Evolutionary conservation across 2,329 filamentous ascomycete genomes (phyloP).

Genomic region (Zasmidium angulare): DNA sequence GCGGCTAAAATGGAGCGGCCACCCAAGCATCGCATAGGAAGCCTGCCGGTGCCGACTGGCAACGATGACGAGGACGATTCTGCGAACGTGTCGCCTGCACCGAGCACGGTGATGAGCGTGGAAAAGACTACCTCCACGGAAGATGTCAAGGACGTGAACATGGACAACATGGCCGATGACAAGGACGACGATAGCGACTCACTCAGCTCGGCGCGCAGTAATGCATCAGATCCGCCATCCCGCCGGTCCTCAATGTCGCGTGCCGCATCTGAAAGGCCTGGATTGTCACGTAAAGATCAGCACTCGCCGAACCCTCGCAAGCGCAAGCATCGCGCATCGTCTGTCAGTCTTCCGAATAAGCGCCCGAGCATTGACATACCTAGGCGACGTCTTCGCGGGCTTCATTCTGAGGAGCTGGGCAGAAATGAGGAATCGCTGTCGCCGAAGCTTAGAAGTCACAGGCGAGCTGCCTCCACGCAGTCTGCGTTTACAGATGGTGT

Average conservation of each 20-base stretch:
- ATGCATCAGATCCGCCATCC: slow-evolving; percentile 22
- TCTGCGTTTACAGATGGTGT: slow-evolving; percentile 58
- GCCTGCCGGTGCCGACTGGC: slow-evolving; percentile 31
- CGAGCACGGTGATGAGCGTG: slow-evolving; percentile 27
- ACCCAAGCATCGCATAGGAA: slow-evolving; percentile 30
- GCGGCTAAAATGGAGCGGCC: slow-evolving; percentile 22
- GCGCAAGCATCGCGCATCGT: slow-evolving; percentile 38
- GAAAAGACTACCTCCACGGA: slow-evolving; percentile 20
- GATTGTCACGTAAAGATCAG: slow-evolving; percentile 19
- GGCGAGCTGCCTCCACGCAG: slow-evolving; percentile 65
- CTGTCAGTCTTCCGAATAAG: slow-evolving; percentile 34
- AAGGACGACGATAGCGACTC: slow-evolving; percentile 30
- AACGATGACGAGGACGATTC: slow-evolving; percentile 34
- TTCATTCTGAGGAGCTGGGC: slow-evolving; percentile 30
- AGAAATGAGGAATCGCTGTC: slow-evolving; percentile 55
- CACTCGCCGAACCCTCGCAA: slow-evolving; percentile 37
- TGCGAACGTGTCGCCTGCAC: slow-evolving; percentile 28
- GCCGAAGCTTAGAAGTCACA: slow-evolving; percentile 59
- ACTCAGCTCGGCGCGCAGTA: slow-evolving; percentile 33
- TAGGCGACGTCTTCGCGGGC: slow-evolving; percentile 26
- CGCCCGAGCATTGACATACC: slow-evolving; percentile 31
- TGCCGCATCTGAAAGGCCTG: slow-evolving; percentile 31
- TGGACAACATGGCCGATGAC: slow-evolving; percentile 21
- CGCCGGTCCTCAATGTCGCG: slow-evolving; percentile 27
- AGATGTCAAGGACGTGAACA: slow-evolving; percentile 22